phyloP scores from a whole-genome alignment of 139 green algal genomes.

The Coelastrella sp. region DNA sequence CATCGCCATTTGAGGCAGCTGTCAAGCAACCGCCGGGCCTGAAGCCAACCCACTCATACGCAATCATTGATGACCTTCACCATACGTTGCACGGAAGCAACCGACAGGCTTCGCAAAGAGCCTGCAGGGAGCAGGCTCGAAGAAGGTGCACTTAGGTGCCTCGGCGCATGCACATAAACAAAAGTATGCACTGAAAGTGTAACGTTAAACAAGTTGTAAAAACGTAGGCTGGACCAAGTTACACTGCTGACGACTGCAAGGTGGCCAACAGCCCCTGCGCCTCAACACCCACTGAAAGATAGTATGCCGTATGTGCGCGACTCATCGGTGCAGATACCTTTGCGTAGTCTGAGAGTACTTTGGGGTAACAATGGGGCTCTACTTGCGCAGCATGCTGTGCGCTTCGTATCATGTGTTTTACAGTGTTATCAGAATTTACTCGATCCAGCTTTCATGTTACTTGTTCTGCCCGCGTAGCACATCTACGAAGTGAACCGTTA shows the following conservation, averaged over 20 bases:
- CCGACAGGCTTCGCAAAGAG: not conserved
- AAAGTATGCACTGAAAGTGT: not conserved
- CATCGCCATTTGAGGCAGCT: not conserved
- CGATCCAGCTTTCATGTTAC: no score
- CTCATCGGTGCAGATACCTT: not conserved
- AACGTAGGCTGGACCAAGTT: not conserved
- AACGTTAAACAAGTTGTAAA: not conserved
- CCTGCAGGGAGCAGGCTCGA: not conserved
- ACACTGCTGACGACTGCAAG: not conserved
- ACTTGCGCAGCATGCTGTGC: not conserved
- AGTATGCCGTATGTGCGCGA: not conserved
- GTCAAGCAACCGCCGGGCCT: not conserved
- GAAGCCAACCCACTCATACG: not conserved
- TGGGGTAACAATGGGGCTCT: not conserved
- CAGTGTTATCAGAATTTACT: no score
- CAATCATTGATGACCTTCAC: not conserved
- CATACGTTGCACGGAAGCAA: not conserved
- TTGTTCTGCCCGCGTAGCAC: no score
- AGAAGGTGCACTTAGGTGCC: not conserved
- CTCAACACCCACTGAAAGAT: not conserved
- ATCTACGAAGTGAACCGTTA: no score
- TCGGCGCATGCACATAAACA: not conserved
- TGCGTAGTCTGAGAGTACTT: not conserved
- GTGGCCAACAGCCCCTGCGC: not conserved
- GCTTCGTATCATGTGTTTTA: no score